These are phyloP conservation scores for Zymoseptoria crescenta DNA, from an alignment of 2,329 filamentous ascomycete species.

Conservation along the genomic window DNA sequence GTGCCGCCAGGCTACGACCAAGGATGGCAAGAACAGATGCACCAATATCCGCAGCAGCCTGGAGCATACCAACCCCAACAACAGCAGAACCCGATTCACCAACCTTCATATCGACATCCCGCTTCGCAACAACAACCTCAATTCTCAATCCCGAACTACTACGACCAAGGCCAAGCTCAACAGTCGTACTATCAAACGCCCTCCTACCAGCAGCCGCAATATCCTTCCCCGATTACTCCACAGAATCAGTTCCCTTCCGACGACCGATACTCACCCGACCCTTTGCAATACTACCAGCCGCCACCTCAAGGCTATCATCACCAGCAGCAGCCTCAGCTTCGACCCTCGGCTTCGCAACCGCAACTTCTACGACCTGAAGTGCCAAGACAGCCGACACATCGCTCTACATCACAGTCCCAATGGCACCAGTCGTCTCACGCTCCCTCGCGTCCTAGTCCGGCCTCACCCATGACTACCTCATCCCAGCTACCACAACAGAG, in stretches of 20 bases:
- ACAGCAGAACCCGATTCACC: neutral
- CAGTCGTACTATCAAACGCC: slow-evolving; percentile 14
- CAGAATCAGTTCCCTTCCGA: slow-evolving; percentile 5
- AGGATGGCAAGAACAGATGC: neutral
- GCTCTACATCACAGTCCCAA: slow-evolving; percentile 3
- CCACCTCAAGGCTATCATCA: slow-evolving; percentile 8
- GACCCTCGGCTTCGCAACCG: slow-evolving; percentile 1
- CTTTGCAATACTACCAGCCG: slow-evolving; percentile 12
- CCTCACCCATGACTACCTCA: neutral
- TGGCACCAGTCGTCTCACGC: slow-evolving; percentile 1
- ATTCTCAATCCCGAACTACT: slow-evolving; percentile 13
- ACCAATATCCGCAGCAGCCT: neutral
- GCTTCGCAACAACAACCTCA: slow-evolving; percentile 4
- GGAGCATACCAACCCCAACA: neutral
- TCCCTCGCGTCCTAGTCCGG: neutral
- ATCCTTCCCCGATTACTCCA: slow-evolving; percentile 11
- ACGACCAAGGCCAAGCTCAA: slow-evolving; percentile 9
- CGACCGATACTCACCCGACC: slow-evolving; percentile 13
- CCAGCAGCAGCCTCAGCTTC: slow-evolving; percentile 10
- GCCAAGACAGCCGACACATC: neutral
- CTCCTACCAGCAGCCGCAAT: slow-evolving; percentile 9
- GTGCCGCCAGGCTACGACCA: neutral
- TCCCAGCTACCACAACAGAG: neutral
- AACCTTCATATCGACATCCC: slow-evolving; percentile 3
- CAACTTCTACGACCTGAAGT: slow-evolving; percentile 1